phyloP scores from a whole-genome alignment of 495 filamentous ascomycete species.

The Eremomyces bilateralis region DNA sequence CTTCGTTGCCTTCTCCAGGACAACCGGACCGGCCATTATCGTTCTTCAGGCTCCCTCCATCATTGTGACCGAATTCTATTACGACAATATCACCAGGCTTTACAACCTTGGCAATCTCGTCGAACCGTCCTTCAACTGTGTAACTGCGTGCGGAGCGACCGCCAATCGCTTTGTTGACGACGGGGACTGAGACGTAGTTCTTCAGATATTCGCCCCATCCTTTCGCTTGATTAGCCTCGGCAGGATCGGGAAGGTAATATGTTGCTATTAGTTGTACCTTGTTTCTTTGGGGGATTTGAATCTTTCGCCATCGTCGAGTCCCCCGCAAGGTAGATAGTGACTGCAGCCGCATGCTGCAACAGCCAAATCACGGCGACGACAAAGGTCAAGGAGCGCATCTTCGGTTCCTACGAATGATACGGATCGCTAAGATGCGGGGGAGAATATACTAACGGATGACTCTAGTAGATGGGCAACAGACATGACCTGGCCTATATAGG shows the following conservation, averaged over 20 bases:
- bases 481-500: no score
- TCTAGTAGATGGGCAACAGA: no score
- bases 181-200: constrained; percentile 22
- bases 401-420: no score
- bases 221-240: constrained; percentile 5
- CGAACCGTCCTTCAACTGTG: constrained; percentile 37
- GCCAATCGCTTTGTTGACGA: constrained; percentile 35
- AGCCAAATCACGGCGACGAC: no score
- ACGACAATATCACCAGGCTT: constrained; percentile 33
- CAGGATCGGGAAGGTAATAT: neutral
- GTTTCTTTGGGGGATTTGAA: constrained; percentile 4
- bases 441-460: no score
- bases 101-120: constrained; percentile 26
- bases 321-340: constrained; percentile 9
- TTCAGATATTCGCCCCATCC: constrained; percentile 40
- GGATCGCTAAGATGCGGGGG: no score
- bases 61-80: constrained; percentile 46
- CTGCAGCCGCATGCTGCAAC: neutral
- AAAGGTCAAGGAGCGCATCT: no score
- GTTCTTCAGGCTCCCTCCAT: constrained; percentile 32
- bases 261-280: constrained; percentile 7
- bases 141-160: constrained; percentile 39
- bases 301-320: neutral
- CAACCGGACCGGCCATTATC: constrained; percentile 43
- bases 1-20: constrained; percentile 29